Evolutionary conservation across 805 yeast species (phyloP).

Genomic region (Saturnispora hagleri): DNA sequence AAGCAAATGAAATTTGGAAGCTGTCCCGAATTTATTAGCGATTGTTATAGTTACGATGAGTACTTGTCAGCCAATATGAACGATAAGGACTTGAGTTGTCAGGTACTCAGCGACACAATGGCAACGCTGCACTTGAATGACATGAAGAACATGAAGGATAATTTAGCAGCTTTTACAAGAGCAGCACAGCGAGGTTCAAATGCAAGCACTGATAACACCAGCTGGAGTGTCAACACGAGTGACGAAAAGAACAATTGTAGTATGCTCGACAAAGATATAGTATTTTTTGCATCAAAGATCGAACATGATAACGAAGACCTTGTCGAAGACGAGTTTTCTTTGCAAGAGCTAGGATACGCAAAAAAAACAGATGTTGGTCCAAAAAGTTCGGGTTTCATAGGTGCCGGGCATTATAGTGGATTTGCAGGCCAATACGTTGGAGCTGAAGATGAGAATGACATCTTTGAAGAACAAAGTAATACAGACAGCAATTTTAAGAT

Average conservation of each 20-base stretch:
- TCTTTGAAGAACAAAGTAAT: not conserved
- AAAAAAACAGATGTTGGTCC: not conserved
- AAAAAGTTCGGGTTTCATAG: conserved; percentile 1
- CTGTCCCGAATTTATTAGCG: conserved; percentile 8
- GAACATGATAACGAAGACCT: not conserved
- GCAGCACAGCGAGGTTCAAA: conserved; percentile 3
- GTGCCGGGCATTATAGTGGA: conserved; percentile 6
- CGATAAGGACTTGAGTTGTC: not conserved
- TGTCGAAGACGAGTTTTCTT: conserved; percentile 2
- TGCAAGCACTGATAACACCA: conserved; percentile 3
- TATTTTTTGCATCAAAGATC: not conserved
- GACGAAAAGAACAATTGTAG: not conserved
- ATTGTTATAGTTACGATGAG: conserved; percentile 4
- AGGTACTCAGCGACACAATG: not conserved
- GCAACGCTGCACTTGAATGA: not conserved
- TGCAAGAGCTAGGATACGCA: not conserved
- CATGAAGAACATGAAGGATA: not conserved
- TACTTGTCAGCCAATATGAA: not conserved
- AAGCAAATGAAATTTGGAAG: conserved; percentile 4
- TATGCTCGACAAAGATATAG: not conserved
- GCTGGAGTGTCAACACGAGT: not conserved
- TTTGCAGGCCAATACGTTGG: conserved; percentile 2
- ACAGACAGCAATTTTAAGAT: not conserved
- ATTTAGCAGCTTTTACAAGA: not conserved
- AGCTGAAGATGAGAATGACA: not conserved